Evolutionary conservation across 805 yeast species (phyloP).

Genomic region (Candida insectalens): DNA sequence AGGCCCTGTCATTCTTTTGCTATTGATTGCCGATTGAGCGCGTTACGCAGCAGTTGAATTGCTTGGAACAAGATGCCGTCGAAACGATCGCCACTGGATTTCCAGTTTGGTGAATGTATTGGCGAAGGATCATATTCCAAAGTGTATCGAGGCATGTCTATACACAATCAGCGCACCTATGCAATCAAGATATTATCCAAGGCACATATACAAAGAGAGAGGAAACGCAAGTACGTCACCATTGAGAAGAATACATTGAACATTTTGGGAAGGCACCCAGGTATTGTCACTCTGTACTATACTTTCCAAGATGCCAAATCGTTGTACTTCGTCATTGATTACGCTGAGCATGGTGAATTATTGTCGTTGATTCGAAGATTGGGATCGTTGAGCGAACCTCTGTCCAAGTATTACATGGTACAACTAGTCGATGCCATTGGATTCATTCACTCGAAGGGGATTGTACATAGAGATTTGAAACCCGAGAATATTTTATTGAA

Average conservation of each 20-base stretch:
- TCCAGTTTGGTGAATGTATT: slow-evolving; percentile 75
- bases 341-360: slow-evolving; percentile 92
- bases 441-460: slow-evolving; percentile 82
- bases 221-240: slow-evolving; percentile 90
- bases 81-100: slow-evolving; percentile 66
- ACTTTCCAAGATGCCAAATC: slow-evolving; percentile 91
- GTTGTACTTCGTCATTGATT: slow-evolving; percentile 85
- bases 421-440: slow-evolving; percentile 87
- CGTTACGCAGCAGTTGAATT: too few species aligned
- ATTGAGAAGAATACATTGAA: slow-evolving; percentile 89
- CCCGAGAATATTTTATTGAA: slow-evolving; percentile 89
- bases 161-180: slow-evolving; percentile 62
- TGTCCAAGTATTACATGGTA: slow-evolving; percentile 70
- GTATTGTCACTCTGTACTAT: slow-evolving; percentile 82
- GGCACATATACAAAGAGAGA: slow-evolving; percentile 87
- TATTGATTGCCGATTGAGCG: too few species aligned
- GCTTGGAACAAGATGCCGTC: slow-evolving; percentile 19
- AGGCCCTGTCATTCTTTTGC: too few species aligned
- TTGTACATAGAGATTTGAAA: slow-evolving; percentile 87
- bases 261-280: slow-evolving; percentile 86
- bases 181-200: slow-evolving; percentile 91
- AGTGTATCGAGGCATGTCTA: slow-evolving; percentile 78
- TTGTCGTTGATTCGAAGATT: slow-evolving; percentile 65
- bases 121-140: slow-evolving; percentile 97
- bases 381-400: slow-evolving; percentile 68